Percentiles rank a stretch among this genome's conserved stretches.
These are phyloP conservation scores for Backusella westeae DNA, from an alignment of 192 early-diverging fungal genomes.

Conservation along the genomic window DNA sequence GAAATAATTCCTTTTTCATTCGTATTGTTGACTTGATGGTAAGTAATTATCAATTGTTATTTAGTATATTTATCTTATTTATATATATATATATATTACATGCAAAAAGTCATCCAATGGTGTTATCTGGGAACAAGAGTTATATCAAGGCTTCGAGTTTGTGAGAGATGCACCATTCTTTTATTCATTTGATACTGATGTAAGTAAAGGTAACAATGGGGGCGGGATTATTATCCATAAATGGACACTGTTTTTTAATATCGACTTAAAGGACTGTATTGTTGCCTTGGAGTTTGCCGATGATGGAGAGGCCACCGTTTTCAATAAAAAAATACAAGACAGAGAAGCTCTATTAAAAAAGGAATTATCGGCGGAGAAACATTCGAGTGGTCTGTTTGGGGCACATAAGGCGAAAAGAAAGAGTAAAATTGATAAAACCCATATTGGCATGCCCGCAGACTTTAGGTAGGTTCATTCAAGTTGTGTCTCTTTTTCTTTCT, in stretches of 20 bases:
- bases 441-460: constrained; percentile 51
- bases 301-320: constrained; percentile 61
- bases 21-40: constrained; percentile 66
- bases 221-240: neutral
- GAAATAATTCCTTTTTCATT: constrained; percentile 62
- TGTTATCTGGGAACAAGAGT: constrained; percentile 81
- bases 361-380: constrained; percentile 9
- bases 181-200: constrained; percentile 68
- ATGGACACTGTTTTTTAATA: neutral
- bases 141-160: constrained; percentile 72
- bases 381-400: neutral
- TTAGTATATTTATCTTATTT: neutral
- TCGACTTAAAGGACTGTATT: constrained; percentile 43
- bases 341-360: constrained; percentile 6
- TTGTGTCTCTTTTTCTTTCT: neutral
- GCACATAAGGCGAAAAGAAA: constrained; percentile 33
- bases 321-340: constrained; percentile 54
- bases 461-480: constrained; percentile 23
- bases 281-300: constrained; percentile 74
- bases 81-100: neutral
- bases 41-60: neutral
- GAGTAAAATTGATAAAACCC: constrained; percentile 54
- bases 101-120: constrained; percentile 41
- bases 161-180: constrained; percentile 62
- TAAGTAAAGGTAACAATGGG: constrained; percentile 29